Evolutionary conservation across 2,329 filamentous ascomycete species (phyloP), one percentile per base, ranked within the genome.

Genomic region (Acrocalymma vagum): DNA sequence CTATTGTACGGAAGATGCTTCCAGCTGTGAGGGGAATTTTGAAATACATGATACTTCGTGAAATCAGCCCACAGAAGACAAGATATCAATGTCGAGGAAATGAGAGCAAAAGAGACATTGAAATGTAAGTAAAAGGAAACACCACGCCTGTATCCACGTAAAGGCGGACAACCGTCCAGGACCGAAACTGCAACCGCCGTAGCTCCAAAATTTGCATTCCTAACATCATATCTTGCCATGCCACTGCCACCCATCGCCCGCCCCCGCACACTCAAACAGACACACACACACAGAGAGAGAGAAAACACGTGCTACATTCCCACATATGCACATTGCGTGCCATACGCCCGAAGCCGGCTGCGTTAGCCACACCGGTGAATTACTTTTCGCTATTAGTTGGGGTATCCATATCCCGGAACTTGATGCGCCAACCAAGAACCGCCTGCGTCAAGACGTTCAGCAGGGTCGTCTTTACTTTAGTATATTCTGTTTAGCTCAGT

Each of bases 311-410:
- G n/a, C n/a, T n/a, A 27, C 32, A 21, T 42, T 35, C 30, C 33
- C 50, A 40, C 38, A 44, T 42, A 41, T 42, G 38, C 44, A 48
- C 45, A 41, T 47, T 69, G 56, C 45, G 44, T 55, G 34, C 44
- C 32, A 69, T 56, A 25, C 47, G 47, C 35, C 40, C 21, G 30
- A 42, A 48, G 48, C 34, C 62, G 41, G 43, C 53, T 53, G 49
- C 44, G 45, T 45, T 51, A 60, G 58, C 56, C 46, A 53, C 56
- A 54, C 53, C 39, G 42, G 42, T 55, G 48, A 51, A 66, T 68
- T 64, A 67, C 53, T 58, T 65, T 67, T 67, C 51, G 55, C 60
- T 62, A 66, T 66, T 67, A 66, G 52, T 52, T 57, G 58, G 63
- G 66, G 65, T 69, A 67, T 69, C 64, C 62, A 59, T 65, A 63